Conservation (phyloP, 23 red algal genomes). For the Pyropia haitanensis region DNA sequence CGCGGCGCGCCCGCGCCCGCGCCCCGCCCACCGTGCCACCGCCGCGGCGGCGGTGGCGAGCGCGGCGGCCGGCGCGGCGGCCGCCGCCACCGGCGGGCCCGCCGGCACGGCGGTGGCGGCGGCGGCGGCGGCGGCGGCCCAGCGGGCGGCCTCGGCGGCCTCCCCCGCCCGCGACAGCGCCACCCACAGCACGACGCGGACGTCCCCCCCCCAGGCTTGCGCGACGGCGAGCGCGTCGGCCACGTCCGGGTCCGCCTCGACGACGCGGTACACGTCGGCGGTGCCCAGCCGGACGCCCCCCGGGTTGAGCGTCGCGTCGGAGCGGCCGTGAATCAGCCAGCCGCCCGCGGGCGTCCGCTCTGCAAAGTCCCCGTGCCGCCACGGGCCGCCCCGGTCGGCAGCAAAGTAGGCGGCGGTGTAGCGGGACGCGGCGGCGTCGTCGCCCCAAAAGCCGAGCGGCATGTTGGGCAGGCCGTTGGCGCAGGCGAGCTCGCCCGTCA, state of each 20-base stretch:
- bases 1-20: background rate
- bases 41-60: too few relatives aligned
- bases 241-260: slow-evolving; percentile 24
- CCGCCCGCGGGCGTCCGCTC: slow-evolving; percentile 11
- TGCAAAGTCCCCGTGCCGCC: slow-evolving; percentile 76
- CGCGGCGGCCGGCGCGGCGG: too few relatives aligned
- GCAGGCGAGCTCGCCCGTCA: slow-evolving; percentile 56
- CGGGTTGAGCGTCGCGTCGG: slow-evolving; percentile 74
- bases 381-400: slow-evolving; percentile 21
- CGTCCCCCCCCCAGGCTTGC: slow-evolving; percentile 31
- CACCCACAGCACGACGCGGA: slow-evolving; percentile 53
- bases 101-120: too few relatives aligned
- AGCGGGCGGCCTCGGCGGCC: background rate
- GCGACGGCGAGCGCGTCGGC: slow-evolving; percentile 27
- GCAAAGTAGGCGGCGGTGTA: slow-evolving; percentile 57
- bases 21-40: too few relatives aligned
- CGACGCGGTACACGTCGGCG: slow-evolving; percentile 48
- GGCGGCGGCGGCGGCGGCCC: too few relatives aligned
- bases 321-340: slow-evolving; percentile 56
- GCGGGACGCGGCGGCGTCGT: slow-evolving; percentile 12
- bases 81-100: too few relatives aligned
- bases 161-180: slow-evolving; percentile 1
- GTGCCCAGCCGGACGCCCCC: slow-evolving; percentile 83
- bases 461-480: slow-evolving; percentile 47
- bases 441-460: slow-evolving; percentile 59